Base-by-base conservation (phyloP, 352 stramenopile genomes). In the Globisporangium emineosum region DNA sequence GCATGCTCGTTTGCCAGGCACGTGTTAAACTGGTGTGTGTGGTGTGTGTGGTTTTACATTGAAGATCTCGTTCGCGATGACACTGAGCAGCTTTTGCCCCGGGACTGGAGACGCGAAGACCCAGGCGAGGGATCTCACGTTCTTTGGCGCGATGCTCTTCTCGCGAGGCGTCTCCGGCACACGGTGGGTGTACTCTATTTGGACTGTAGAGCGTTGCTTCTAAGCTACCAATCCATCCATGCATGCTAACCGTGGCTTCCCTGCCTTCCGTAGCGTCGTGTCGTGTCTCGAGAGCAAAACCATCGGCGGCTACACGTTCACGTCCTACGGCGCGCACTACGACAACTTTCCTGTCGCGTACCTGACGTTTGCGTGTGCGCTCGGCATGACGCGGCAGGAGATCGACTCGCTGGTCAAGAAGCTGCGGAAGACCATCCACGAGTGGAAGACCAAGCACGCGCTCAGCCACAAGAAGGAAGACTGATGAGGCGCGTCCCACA, bases 81-180 rank as follows among this genome's bases (percentile, higher is more conserved):
- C 97, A 52, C 77, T 99, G 64, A 87, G 61, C 63, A 75, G 70
- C 58, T 88, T 89, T 62, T 78, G 55, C 15, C n/a, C 57, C 5
- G 49, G 71, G 27, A 13, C 61, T 3, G 37, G 12, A 3, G 73
- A 88, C 49, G 51, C 67, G 0, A 50, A 65, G n/a, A 69, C 81
- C 7, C 73, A 71, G 42, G 71, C 76, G 23, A 71, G 65, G 50
- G 61, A 83, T 40, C 73, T 88, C 45, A 94, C 89, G 30, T 91
- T 96, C 71, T 96, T 99, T 67, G 97, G 98, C 19, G 95, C 96
- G n/a, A 99, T 99, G 97, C 86, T 99, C 13, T 99, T 99, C 77
- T 95, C 87, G 30, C 86, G 97, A 25, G 97, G 95, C 63, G 91
- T 99, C 8, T 98, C 93, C 27, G 97, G 97, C 32, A 98, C 94